Evolutionary conservation across 495 filamentous ascomycete species (phyloP), one percentile per base, ranked within the genome.

Genomic region (Aspergillus homomorphus): DNA sequence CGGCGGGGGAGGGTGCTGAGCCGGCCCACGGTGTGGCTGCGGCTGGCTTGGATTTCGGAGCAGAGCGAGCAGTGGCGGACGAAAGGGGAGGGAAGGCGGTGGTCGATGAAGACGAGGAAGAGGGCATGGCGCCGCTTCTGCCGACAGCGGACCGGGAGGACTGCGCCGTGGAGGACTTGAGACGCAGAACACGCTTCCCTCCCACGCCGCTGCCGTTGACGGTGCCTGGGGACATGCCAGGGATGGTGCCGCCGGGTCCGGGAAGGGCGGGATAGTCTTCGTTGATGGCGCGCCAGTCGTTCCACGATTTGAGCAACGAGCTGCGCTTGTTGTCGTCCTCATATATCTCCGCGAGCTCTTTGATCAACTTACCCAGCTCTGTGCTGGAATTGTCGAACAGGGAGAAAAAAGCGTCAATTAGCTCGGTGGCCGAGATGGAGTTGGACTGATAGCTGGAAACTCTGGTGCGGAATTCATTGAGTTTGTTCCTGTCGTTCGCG

Each of bases 221-320:
- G 24, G 77, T 78, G 14, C 65, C 54, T 6, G 69, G 64, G 8
- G 66, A 72, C 77, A 75, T 82, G 58, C 69, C 83, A 60, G 64
- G 85, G 62, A 76, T 23, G 52, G 84, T 77, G 50, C 87, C 87
- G 49, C 83, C 78, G 1, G 89, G 77, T 0, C 86, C 85, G 2
- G 92, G 92, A 0, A 98, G 81, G 0, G 90, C 89, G 0, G 94
- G 94, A 66, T 97, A 98, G 72, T 98, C 93, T 72, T 97, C 94
- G 63, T 96, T 93, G 65, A 93, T 90, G 10, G 90, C 92, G 15
- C 89, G 90, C 90, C 94, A 95, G 72, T 96, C 89, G 59, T 88
- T 89, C 93, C 92, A 98, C 4, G 92, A 86, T 62, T 84, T 88
- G 2, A 89, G 82, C 1, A 99, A 80, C 3, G 74, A 78, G 10